These are phyloP conservation scores for Ceriops tagal DNA, from an alignment of 345 rosid genomes.

Conservation along the genomic window DNA sequence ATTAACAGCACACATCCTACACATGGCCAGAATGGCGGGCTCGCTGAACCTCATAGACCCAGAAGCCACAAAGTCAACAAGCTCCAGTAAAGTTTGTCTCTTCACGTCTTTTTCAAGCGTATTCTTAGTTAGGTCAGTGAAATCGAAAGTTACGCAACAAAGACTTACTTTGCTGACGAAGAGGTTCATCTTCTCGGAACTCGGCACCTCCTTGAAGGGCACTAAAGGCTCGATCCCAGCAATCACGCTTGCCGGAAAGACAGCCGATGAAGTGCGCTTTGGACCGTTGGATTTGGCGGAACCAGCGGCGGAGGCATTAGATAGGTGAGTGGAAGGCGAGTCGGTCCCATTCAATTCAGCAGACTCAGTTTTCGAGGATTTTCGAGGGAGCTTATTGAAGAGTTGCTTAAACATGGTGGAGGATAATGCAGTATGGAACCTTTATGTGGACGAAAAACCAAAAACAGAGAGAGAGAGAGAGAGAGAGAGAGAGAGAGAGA, in stretches of 20 bases:
- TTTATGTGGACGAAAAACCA: too few relatives aligned
- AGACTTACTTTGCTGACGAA: slow-evolving; percentile 84
- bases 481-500: too few relatives aligned
- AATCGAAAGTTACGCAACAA: slow-evolving; percentile 86
- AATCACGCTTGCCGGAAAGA: slow-evolving; percentile 69
- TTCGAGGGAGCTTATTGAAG: slow-evolving; percentile 66
- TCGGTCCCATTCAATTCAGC: slow-evolving; percentile 42
- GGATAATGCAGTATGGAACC: neutral
- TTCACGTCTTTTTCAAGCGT: slow-evolving; percentile 76
- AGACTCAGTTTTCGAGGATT: slow-evolving; percentile 50
- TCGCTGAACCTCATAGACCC: slow-evolving; percentile 65
- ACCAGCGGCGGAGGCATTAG: slow-evolving; percentile 32
- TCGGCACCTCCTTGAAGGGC: slow-evolving; percentile 73
- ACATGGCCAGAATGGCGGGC: slow-evolving; percentile 68
- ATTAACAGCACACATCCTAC: slow-evolving; percentile 86
- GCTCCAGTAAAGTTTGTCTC: slow-evolving; percentile 67
- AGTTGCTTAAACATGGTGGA: slow-evolving; percentile 63
- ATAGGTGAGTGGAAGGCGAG: slow-evolving; percentile 33
- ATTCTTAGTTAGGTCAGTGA: slow-evolving; percentile 64
- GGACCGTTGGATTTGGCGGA: slow-evolving; percentile 26
- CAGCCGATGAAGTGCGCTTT: slow-evolving; percentile 67
- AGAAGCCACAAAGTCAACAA: slow-evolving; percentile 64
- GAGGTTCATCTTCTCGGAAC: slow-evolving; percentile 66
- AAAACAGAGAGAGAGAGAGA: neutral
- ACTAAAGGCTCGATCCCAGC: slow-evolving; percentile 83